phyloP scores from a whole-genome alignment of 2,329 filamentous ascomycete species.

The Penicillium sclerotigenum region DNA sequence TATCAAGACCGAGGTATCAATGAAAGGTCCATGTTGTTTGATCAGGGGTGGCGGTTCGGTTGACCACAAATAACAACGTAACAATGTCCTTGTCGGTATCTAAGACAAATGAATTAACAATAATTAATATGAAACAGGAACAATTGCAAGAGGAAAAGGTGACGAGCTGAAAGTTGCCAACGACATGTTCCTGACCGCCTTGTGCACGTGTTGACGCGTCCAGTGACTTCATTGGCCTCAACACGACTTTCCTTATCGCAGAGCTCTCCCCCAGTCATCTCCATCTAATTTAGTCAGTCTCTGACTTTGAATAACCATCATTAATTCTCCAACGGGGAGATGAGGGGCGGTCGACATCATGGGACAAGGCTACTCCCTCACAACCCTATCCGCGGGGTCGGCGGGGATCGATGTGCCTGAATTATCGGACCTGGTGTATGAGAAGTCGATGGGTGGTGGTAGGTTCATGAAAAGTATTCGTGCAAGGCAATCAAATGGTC shows the following conservation, averaged over 20 bases:
- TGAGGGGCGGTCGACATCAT: slow-evolving; percentile 53
- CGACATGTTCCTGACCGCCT: slow-evolving; percentile 19
- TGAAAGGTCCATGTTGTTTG: neutral
- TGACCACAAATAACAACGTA: neutral
- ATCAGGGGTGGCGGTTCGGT: neutral
- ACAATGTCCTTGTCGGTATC: neutral
- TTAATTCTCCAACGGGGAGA: slow-evolving; percentile 21
- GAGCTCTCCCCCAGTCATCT: neutral
- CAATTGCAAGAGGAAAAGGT: neutral
- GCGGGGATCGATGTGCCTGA: slow-evolving; percentile 93
- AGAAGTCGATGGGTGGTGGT: slow-evolving; percentile 85
- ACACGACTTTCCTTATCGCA: slow-evolving; percentile 5
- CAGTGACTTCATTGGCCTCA: slow-evolving; percentile 23
- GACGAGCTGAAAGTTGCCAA: neutral
- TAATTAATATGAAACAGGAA: neutral
- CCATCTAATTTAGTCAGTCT: neutral
- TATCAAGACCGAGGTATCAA: slow-evolving; percentile 4
- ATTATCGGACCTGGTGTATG: slow-evolving; percentile 84
- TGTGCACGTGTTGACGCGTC: slow-evolving; percentile 20
- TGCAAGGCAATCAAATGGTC: slow-evolving; percentile 81
- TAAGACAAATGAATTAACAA: neutral
- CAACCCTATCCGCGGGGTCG: slow-evolving; percentile 84
- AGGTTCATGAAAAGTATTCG: slow-evolving; percentile 97
- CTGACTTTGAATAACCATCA: neutral
- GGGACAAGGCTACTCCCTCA: slow-evolving; percentile 95